Evolutionary conservation across 2,329 filamentous ascomycete species (phyloP).

Genomic region (Ophiosphaerella korrae): DNA sequence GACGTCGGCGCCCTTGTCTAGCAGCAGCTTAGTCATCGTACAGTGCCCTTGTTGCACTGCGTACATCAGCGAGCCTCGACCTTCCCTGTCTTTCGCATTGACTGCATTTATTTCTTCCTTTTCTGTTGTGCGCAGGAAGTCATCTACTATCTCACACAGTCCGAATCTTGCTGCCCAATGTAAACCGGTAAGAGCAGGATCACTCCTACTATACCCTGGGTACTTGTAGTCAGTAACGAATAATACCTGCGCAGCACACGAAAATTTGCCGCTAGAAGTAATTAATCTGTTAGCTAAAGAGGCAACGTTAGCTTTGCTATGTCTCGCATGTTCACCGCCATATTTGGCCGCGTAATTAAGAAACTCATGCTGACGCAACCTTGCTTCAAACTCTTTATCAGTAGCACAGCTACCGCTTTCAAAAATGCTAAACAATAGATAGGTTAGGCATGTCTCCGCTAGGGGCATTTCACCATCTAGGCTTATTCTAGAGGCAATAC

Average conservation of each 20-base stretch:
- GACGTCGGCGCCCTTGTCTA: slow-evolving; percentile 3
- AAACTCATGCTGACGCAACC: slow-evolving; percentile 22
- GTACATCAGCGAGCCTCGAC: neutral
- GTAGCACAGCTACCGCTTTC: slow-evolving; percentile 9
- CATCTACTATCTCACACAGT: neutral
- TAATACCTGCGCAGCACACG: slow-evolving; percentile 9
- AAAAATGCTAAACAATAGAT: slow-evolving; percentile 34
- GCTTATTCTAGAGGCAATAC: slow-evolving; percentile 17
- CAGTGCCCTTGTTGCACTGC: slow-evolving; percentile 4
- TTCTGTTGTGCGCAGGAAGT: neutral
- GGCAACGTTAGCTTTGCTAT: slow-evolving; percentile 5
- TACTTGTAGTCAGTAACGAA: neutral
- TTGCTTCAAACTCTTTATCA: slow-evolving; percentile 17
- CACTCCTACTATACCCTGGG: slow-evolving; percentile 1
- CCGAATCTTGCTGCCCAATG: slow-evolving; percentile 6
- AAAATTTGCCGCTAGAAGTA: neutral
- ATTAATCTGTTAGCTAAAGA: slow-evolving; percentile 5
- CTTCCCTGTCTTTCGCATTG: slow-evolving; percentile 3
- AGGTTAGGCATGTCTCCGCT: slow-evolving; percentile 32
- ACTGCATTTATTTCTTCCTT: neutral
- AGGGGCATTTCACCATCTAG: slow-evolving; percentile 30
- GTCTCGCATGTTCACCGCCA: slow-evolving; percentile 28
- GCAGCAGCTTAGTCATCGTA: slow-evolving; percentile 5
- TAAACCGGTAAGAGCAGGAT: neutral
- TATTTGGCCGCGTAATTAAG: slow-evolving; percentile 34